phyloP scores from a whole-genome alignment of 2,329 filamentous ascomycete species.

The Coniochaeta hoffmannii region DNA sequence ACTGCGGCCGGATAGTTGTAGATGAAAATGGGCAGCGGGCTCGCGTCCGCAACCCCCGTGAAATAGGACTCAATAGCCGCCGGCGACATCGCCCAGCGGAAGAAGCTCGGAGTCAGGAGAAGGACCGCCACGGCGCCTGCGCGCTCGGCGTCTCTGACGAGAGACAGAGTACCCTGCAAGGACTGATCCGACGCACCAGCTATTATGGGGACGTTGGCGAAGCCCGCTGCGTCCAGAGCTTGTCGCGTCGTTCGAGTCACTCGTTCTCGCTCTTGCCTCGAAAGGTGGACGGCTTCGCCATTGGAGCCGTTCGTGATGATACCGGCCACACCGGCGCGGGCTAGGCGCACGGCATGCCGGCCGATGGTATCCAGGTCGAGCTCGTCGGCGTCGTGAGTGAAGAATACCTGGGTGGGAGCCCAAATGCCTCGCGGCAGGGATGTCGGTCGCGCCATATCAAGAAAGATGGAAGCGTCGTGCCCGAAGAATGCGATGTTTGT shows the following conservation, averaged over 20 bases:
- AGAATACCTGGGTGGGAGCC: conserved; percentile 63
- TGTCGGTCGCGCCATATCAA: conserved; percentile 1
- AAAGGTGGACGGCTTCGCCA: conserved; percentile 55
- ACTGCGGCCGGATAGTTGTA: conserved; percentile 27
- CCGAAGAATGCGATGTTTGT: no score
- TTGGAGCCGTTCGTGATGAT: conserved; percentile 64
- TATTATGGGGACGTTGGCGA: conserved; percentile 30
- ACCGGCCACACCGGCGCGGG: conserved; percentile 59
- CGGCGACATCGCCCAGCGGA: conserved; percentile 27
- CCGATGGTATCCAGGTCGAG: conserved; percentile 51
- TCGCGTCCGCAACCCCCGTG: conserved; percentile 27
- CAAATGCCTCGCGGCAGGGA: conserved; percentile 53
- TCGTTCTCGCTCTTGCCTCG: conserved; percentile 6
- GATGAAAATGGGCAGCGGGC: conserved; percentile 17
- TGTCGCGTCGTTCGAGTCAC: conserved; percentile 10
- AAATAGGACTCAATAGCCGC: conserved; percentile 24
- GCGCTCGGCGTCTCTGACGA: conserved; percentile 8
- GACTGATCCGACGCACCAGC: conserved; percentile 12
- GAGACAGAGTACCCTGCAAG: conserved; percentile 9
- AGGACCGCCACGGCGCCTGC: conserved; percentile 15
- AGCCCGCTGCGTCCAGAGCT: conserved; percentile 53
- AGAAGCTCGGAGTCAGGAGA: conserved; percentile 31
- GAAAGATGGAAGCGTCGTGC: neutral
- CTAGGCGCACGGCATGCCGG: conserved; percentile 54
- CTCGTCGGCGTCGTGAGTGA: conserved; percentile 32